Conservation (phyloP, 306 rosid species). For the Styphnolobium japonicum region DNA sequence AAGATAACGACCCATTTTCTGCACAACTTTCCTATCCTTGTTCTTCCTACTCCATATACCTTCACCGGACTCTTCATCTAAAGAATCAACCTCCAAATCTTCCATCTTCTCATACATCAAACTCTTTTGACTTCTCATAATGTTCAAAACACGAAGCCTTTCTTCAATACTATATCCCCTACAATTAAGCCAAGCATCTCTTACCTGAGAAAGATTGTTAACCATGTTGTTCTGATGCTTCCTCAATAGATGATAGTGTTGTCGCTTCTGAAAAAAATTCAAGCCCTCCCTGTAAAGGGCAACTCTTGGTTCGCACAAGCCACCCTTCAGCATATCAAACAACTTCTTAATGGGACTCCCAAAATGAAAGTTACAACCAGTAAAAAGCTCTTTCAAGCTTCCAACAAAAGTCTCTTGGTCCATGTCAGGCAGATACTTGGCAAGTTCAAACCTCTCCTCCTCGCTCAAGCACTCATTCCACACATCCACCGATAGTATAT, state of each 20-base stretch:
- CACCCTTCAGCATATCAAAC: constrained; percentile 91
- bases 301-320: constrained; percentile 94
- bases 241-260: constrained; percentile 86
- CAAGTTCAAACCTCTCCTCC: constrained; percentile 80
- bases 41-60: constrained; percentile 51
- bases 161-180: constrained; percentile 91
- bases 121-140: constrained; percentile 84
- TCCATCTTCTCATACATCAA: constrained; percentile 83
- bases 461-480: constrained; percentile 92
- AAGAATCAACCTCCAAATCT: constrained; percentile 62
- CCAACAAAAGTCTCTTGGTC: constrained; percentile 77
- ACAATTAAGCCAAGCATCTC: constrained; percentile 96
- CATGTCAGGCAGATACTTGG: constrained; percentile 89
- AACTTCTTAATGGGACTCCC: constrained; percentile 83
- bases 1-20: constrained; percentile 46
- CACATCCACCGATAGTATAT: constrained; percentile 76
- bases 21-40: constrained; percentile 57
- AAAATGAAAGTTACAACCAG: constrained; percentile 80
- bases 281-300: constrained; percentile 91
- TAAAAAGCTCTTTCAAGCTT: constrained; percentile 72
- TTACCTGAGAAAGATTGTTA: constrained; percentile 79
- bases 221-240: constrained; percentile 90
- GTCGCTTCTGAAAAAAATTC: constrained; percentile 72
- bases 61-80: constrained; percentile 74
- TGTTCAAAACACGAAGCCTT: constrained; percentile 84